These are phyloP conservation scores for Anaeramoeba ignava DNA, from an alignment of 78 protist genomes.

Conservation along the genomic window DNA sequence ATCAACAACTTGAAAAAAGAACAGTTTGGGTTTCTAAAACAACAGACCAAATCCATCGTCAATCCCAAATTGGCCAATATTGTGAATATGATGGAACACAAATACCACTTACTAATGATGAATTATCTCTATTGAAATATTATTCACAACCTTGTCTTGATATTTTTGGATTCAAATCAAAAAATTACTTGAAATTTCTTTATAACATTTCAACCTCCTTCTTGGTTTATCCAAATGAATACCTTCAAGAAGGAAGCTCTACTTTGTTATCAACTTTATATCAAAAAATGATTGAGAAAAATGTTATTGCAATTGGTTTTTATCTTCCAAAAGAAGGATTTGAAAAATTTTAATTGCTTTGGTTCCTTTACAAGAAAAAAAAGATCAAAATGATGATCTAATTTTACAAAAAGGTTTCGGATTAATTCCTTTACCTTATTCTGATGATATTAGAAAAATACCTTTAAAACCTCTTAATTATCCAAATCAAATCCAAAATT, in stretches of 20 bases:
- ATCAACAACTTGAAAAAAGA: neutral
- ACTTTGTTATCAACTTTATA: neutral
- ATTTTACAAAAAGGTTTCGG: neutral
- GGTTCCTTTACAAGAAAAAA: neutral
- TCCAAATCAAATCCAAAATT: neutral
- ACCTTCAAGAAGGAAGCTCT: neutral
- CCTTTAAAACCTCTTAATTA: neutral
- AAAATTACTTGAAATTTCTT: neutral
- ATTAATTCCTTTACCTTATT: neutral
- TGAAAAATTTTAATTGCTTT: neutral
- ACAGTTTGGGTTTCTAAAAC: neutral
- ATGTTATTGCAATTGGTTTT: neutral
- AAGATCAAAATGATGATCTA: neutral
- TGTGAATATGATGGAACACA: neutral
- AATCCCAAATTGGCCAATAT: neutral
- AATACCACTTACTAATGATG: neutral
- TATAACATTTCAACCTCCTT: neutral
- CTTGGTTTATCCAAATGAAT: neutral
- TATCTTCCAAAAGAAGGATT: neutral
- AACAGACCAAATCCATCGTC: neutral
- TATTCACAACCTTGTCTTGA: neutral
- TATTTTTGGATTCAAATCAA: neutral
- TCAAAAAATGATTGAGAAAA: conserved; percentile 2
- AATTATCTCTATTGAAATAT: neutral
- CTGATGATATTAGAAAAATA: neutral